Conservation (phyloP, 1,139 yeast genomes). For the Sugiyamaella xylanicola region DNA sequence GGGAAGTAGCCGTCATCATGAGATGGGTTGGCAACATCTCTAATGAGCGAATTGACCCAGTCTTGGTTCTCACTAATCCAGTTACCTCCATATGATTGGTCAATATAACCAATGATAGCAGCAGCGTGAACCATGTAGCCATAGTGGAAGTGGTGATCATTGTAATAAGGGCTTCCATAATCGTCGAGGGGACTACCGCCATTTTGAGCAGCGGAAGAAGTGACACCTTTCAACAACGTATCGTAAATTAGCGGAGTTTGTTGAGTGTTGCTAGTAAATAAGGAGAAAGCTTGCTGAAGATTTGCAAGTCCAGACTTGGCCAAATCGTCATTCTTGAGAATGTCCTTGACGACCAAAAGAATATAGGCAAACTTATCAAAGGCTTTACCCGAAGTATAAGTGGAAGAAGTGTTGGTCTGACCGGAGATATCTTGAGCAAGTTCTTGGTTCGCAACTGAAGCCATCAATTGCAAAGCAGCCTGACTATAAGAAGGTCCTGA, state of each 20-base stretch:
- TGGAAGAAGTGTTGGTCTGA: conserved; percentile 54
- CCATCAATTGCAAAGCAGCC: conserved; percentile 55
- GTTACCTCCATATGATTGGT: conserved; percentile 58
- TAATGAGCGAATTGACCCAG: conserved; percentile 65
- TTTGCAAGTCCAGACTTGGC: conserved; percentile 52
- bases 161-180: conserved; percentile 69
- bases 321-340: conserved; percentile 56
- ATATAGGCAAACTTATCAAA: conserved; percentile 75
- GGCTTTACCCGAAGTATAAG: conserved; percentile 70
- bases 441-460: conserved; percentile 59
- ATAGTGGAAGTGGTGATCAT: conserved; percentile 82
- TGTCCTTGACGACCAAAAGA: conserved; percentile 61
- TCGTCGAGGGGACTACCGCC: conserved; percentile 56
- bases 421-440: conserved; percentile 57
- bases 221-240: conserved; percentile 64
- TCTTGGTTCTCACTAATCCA: conserved; percentile 68
- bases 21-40: conserved; percentile 80
- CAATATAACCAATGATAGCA: conserved; percentile 70
- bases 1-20: conserved; percentile 66
- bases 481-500: conserved; percentile 49
- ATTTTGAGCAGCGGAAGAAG: conserved; percentile 60
- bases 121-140: conserved; percentile 80
- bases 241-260: conserved; percentile 67
- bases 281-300: conserved; percentile 56
- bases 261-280: conserved; percentile 55